Conservation (phyloP, 169 alveolate genomes). For the Amoebophrya sp. region DNA sequence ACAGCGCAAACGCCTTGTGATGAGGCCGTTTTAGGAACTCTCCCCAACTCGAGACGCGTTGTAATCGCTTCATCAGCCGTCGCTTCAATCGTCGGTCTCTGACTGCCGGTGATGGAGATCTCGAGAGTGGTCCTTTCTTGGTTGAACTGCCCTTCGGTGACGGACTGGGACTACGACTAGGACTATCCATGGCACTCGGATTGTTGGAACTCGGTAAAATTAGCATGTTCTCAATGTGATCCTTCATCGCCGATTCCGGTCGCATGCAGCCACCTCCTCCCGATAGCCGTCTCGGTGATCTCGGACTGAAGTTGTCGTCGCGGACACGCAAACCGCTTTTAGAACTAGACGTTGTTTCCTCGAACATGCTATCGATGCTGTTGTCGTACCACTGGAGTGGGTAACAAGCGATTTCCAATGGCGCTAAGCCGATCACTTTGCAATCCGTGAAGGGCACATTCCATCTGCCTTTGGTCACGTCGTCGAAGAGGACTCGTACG, state of each 20-base stretch:
- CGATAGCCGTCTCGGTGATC: no score
- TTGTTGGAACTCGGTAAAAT: background rate
- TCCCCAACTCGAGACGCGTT: background rate
- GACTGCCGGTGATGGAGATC: background rate
- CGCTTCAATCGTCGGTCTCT: background rate
- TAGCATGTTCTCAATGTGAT: background rate
- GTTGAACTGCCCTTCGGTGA: no score
- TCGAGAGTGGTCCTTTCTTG: no score
- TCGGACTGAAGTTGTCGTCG: no score
- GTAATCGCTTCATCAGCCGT: background rate
- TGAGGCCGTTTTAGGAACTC: background rate
- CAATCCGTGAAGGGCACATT: background rate
- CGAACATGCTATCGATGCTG: background rate
- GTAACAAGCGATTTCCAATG: background rate
- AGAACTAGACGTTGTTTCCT: background rate
- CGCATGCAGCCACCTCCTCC: no score
- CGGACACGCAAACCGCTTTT: background rate
- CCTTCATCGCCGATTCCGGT: no score
- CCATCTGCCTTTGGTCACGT: background rate
- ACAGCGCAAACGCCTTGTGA: background rate
- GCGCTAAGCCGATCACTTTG: background rate
- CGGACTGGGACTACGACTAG: background rate
- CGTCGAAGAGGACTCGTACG: background rate
- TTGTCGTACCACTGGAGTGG: slow-evolving; percentile 24
- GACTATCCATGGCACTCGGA: no score